These are phyloP conservation scores for Bipolaris cookei DNA, from an alignment of 2,329 filamentous ascomycete genomes.

Conservation along the genomic window DNA sequence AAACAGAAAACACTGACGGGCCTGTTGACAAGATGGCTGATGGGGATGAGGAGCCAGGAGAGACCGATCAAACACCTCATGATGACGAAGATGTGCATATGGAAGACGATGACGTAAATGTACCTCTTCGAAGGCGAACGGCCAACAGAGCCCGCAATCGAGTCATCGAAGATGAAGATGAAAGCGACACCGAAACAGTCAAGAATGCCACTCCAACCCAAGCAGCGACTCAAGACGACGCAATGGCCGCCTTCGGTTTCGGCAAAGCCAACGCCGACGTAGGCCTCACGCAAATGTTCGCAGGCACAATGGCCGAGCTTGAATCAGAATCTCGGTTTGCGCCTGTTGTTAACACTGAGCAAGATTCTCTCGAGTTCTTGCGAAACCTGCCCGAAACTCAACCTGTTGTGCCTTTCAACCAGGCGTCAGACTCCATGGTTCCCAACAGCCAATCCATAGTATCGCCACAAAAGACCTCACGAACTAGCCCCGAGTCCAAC, in stretches of 20 bases:
- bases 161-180: constrained; percentile 69
- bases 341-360: constrained; percentile 44
- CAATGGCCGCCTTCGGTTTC: constrained; percentile 51
- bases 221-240: constrained; percentile 36
- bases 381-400: constrained; percentile 62
- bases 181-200: constrained; percentile 34
- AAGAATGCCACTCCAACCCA: constrained; percentile 29
- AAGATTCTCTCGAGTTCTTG: constrained; percentile 60
- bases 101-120: constrained; percentile 53
- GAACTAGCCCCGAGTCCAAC: constrained; percentile 26
- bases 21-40: constrained; percentile 53
- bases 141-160: constrained; percentile 57
- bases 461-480: constrained; percentile 36
- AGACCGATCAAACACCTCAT: constrained; percentile 23
- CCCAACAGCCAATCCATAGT: constrained; percentile 61
- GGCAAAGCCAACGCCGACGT: constrained; percentile 55
- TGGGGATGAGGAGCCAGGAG: constrained; percentile 39
- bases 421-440: constrained; percentile 64
- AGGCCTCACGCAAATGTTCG: constrained; percentile 88
- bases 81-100: constrained; percentile 50
- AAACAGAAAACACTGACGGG: constrained; percentile 37
- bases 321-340: constrained; percentile 49
- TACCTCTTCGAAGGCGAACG: constrained; percentile 59
- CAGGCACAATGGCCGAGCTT: constrained; percentile 79
- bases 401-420: constrained; percentile 61